Conservation (phyloP, 2,329 filamentous ascomycete species). For the Chaetomium sp. region DNA sequence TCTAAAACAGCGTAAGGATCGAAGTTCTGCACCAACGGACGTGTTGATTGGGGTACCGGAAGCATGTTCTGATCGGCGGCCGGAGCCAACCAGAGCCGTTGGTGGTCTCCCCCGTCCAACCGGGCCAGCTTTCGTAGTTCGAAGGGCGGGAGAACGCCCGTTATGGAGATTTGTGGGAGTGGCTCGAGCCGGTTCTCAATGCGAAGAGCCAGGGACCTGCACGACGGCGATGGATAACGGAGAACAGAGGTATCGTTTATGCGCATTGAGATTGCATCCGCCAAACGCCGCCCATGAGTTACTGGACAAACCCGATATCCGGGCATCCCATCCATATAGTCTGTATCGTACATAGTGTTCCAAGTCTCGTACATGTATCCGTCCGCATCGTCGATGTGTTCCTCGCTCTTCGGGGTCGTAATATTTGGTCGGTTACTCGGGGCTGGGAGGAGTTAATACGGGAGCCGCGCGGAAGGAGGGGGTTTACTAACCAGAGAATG, state of each 20-base stretch:
- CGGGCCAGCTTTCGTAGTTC: too few species aligned
- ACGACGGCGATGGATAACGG: background rate
- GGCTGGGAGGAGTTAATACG: slow-evolving; percentile 11
- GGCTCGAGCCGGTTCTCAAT: too few species aligned
- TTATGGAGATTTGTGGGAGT: too few species aligned
- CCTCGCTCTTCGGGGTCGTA: background rate
- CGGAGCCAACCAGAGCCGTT: too few species aligned
- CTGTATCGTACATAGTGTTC: slow-evolving; percentile 27
- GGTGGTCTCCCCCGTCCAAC: too few species aligned
- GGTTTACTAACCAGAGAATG: slow-evolving; percentile 44
- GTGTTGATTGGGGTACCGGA: too few species aligned
- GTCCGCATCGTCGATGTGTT: background rate
- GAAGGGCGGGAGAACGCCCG: too few species aligned
- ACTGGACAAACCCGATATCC: slow-evolving; percentile 1
- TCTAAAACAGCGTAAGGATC: too few species aligned
- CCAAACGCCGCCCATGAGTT: slow-evolving; percentile 28
- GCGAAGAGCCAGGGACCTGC: too few species aligned
- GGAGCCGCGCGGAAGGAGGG: too few species aligned
- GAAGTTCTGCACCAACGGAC: too few species aligned
- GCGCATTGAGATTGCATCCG: slow-evolving; percentile 24
- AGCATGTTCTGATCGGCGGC: too few species aligned
- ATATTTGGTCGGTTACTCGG: slow-evolving; percentile 23
- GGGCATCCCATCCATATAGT: slow-evolving; percentile 13
- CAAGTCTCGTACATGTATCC: background rate
- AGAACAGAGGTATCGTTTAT: slow-evolving; percentile 11